Base-by-base conservation (phyloP, 495 filamentous ascomycete genomes). In the Talaromyces adpressus region DNA sequence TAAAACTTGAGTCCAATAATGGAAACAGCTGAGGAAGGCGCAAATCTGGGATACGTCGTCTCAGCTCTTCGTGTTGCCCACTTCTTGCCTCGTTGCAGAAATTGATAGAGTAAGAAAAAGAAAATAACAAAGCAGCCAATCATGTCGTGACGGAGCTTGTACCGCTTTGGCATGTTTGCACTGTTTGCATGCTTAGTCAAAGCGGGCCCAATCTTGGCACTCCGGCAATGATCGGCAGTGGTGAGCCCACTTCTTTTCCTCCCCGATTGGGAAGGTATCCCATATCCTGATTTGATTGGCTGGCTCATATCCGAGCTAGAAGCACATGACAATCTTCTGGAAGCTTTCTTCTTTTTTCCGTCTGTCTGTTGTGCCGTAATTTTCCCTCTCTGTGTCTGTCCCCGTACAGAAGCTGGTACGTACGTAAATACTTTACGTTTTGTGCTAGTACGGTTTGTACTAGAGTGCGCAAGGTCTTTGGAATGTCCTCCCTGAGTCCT, bases 231-330 rank as follows among this genome's bases (percentile, higher is more conserved):
- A 49, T 49, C 45, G 45, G 45, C 45, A 49, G 1, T 3, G 22
- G 7, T 41, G n/a, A 49, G 52, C 45, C 45, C 45, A 20, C 45
- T 49, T 49, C 4, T 45, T 20, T 18, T 18, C 7, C 18, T 20
- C 36, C 36, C 36, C 36, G 36, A 49, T 49, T 49, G 45, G 45
- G 45, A 49, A 20, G 45, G 16, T 49, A 20, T 20, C 2, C 45
- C 45, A 12, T 8, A 18, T 49, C 22, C 4, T 2, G 1, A 9
- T 1, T 7, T 22, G 45, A 49, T 49, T 49, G 45, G 45, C 45
- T 49, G n/a, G 41, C 53, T 58, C 61, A 62, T 39, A 53, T 63
- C 25, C 61, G 61, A 61, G 61, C 61, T 63, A 66, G 49, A 30
- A 63, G 34, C 29, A 51, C 45, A 64, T 53, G 52, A 56, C 22